Conservation (phyloP, 2,329 filamentous ascomycete species). For the Teratosphaeria pseudoeucalypti region DNA sequence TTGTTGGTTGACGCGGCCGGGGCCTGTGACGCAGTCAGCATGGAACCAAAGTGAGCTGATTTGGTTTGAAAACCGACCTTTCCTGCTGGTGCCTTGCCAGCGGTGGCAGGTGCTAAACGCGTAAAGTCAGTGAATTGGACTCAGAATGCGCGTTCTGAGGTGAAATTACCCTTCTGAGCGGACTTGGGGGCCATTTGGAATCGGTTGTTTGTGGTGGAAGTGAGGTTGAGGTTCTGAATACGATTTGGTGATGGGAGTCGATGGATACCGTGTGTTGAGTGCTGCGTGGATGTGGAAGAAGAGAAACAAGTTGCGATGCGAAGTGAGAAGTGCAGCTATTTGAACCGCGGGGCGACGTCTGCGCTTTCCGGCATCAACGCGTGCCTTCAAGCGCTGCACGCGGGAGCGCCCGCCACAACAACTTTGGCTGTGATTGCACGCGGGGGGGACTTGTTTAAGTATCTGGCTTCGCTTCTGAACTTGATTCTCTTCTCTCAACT, state of each 20-base stretch:
- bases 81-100: conserved; percentile 79
- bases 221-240: conserved; percentile 20
- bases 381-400: conserved; percentile 2
- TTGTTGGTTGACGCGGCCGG: conserved; percentile 85
- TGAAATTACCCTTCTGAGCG: conserved; percentile 58
- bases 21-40: background rate
- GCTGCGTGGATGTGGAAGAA: conserved; percentile 28
- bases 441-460: background rate
- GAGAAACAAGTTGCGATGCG: conserved; percentile 12
- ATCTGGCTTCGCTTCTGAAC: background rate
- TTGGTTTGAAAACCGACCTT: conserved; percentile 31
- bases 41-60: background rate
- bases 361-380: background rate
- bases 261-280: conserved; percentile 15
- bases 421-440: background rate
- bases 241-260: conserved; percentile 21
- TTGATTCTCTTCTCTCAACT: conserved; percentile 22
- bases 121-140: conserved; percentile 45
- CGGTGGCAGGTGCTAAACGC: conserved; percentile 52
- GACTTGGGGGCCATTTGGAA: conserved; percentile 92
- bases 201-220: conserved; percentile 19
- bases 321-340: conserved; percentile 23
- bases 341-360: conserved; percentile 8
- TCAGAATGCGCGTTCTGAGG: conserved; percentile 2
- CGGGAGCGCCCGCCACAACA: background rate